phyloP scores from a whole-genome alignment of 257 asterid species.

The Linaria vulgaris region DNA sequence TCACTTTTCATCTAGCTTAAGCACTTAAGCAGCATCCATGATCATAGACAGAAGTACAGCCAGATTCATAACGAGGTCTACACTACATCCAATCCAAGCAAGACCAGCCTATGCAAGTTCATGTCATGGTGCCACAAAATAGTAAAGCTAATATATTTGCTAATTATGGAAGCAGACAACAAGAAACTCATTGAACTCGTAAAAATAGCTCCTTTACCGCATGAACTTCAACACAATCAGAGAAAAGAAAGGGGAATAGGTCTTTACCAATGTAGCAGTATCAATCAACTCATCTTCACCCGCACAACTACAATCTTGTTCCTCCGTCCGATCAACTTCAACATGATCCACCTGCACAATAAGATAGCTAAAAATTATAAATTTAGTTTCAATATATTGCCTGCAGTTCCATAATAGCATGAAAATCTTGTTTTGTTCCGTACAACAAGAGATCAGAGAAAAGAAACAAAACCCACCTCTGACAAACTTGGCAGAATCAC shows the following conservation, averaged over 20 bases:
- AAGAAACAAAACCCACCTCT: conserved; percentile 40
- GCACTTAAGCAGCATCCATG: too few species aligned
- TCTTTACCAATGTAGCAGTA: conserved; percentile 52
- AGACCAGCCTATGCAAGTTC: too few species aligned
- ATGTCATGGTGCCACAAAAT: too few species aligned
- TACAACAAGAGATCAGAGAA: background rate
- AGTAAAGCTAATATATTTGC: too few species aligned
- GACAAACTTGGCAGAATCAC: conserved; percentile 42
- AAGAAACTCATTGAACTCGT: background rate
- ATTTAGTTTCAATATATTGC: background rate
- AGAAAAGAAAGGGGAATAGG: conserved; percentile 2
- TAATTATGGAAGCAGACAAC: background rate
- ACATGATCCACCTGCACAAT: conserved; percentile 37
- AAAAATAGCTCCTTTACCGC: background rate
- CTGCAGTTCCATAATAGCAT: background rate
- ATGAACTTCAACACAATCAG: too few species aligned
- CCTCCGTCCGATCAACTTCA: conserved; percentile 30
- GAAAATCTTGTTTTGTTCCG: background rate
- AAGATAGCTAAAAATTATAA: background rate
- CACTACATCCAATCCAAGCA: too few species aligned
- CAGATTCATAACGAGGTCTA: too few species aligned
- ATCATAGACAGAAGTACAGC: too few species aligned
- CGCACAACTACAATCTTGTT: conserved; percentile 43
- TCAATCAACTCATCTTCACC: conserved; percentile 43
- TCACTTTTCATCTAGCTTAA: too few species aligned